Conservation (phyloP, 1,284 basidiomycete species). For the Ustilago esculenta region DNA sequence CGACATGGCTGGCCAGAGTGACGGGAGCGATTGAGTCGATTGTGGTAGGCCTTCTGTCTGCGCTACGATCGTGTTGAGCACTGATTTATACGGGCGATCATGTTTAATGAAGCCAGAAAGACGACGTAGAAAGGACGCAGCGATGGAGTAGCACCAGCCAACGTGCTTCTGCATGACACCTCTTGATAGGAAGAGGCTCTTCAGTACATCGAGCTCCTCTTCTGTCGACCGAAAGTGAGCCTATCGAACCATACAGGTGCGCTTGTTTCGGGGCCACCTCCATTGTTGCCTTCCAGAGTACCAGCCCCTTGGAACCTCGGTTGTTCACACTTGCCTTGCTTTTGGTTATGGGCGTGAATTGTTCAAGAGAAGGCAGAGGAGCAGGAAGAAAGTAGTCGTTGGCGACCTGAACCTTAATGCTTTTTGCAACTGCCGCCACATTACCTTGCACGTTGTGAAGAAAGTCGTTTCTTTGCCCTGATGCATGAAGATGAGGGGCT, state of each 20-base stretch:
- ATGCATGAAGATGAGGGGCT: constrained; percentile 3
- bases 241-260: constrained; percentile 4
- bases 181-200: too few relatives aligned
- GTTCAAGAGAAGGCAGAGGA: neutral
- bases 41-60: too few relatives aligned
- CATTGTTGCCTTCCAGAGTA: neutral
- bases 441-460: neutral
- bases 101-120: too few relatives aligned
- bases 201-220: neutral
- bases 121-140: too few relatives aligned
- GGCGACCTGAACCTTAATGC: constrained; percentile 3
- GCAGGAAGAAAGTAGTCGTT: neutral
- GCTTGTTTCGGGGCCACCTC: neutral
- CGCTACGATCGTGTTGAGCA: too few relatives aligned
- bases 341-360: too few relatives aligned
- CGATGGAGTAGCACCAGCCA: too few relatives aligned
- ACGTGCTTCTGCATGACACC: too few relatives aligned
- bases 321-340: neutral
- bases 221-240: constrained; percentile 21
- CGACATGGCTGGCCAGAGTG: constrained; percentile 15
- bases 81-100: too few relatives aligned
- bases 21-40: too few relatives aligned
- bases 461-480: neutral
- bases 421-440: constrained; percentile 7
- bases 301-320: constrained; percentile 7